Evolutionary conservation across 345 rosid species (phyloP).

Genomic region (Aethionema arabicum): DNA sequence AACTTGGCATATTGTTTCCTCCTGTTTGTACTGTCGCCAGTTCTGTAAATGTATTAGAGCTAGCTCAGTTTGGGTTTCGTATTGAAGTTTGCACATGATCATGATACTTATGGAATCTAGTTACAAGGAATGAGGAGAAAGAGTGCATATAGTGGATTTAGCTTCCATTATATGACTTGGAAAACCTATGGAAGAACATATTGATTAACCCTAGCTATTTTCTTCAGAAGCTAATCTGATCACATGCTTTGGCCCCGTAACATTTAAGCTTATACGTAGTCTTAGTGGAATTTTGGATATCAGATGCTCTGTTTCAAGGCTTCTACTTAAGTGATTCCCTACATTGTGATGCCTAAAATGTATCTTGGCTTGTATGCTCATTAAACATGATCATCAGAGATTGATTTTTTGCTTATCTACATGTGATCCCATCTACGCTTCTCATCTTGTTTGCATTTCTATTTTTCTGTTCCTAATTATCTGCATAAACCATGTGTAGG

Average conservation of each 20-base stretch:
- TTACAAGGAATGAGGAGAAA: neutral
- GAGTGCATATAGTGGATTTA: neutral
- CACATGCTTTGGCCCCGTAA: neutral
- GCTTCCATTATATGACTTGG: neutral
- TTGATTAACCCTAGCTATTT: too few species aligned
- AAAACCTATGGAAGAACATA: neutral
- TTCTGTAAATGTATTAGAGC: neutral
- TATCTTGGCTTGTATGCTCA: neutral
- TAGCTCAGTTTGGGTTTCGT: neutral
- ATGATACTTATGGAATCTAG: constrained; percentile 3
- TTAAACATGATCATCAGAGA: neutral
- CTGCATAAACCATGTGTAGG: constrained; percentile 48
- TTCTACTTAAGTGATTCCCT: neutral
- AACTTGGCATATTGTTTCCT: neutral
- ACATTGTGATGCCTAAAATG: neutral
- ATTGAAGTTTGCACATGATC: neutral
- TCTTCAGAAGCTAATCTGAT: too few species aligned
- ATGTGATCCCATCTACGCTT: neutral
- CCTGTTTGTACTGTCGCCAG: neutral
- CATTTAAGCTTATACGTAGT: constrained; percentile 2
- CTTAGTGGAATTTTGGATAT: constrained; percentile 2
- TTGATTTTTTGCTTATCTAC: constrained; percentile 3
- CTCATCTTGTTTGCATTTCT: neutral
- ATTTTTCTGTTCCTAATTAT: neutral
- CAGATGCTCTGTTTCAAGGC: constrained; percentile 4